Evolutionary conservation across 495 filamentous ascomycete genomes (phyloP).

Genomic region (Talaromyces stipitatus): DNA sequence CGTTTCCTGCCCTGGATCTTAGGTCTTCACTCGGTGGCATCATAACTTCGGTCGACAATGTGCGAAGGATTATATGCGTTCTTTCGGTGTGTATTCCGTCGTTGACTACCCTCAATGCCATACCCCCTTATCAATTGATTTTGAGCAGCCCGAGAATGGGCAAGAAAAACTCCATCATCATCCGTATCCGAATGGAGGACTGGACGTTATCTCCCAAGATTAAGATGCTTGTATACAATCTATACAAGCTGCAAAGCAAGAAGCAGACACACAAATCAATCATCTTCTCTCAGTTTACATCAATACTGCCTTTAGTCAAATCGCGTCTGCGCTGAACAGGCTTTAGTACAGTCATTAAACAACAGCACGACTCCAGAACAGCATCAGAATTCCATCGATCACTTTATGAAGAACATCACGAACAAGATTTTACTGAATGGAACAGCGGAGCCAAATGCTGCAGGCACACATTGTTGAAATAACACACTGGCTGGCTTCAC

Average conservation of each 20-base stretch:
- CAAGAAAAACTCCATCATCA: constrained; percentile 93
- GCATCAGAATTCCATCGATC: constrained; percentile 81
- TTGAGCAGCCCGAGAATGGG: constrained; percentile 88
- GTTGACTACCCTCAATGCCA: constrained; percentile 91
- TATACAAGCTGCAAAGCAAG: constrained; percentile 79
- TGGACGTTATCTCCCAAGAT: constrained; percentile 99
- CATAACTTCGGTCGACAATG: constrained; percentile 94
- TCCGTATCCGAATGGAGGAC: constrained; percentile 92
- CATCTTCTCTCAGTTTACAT: constrained; percentile 66
- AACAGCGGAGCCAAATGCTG: too few relatives aligned
- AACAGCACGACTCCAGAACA: constrained; percentile 91
- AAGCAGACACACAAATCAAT: constrained; percentile 88
- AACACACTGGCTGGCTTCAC: too few relatives aligned
- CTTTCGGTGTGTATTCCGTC: constrained; percentile 50
- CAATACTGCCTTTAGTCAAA: constrained; percentile 73
- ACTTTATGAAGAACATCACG: constrained; percentile 91
- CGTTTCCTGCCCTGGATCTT: too few relatives aligned
- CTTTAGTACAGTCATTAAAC: constrained; percentile 92
- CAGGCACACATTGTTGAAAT: too few relatives aligned
- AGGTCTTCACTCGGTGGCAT: constrained; percentile 77
- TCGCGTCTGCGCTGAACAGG: constrained; percentile 92
- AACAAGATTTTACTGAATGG: too few relatives aligned
- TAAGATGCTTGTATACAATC: constrained; percentile 86
- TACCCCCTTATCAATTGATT: constrained; percentile 78
- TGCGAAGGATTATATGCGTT: constrained; percentile 73